Evolutionary conservation across 495 filamentous ascomycete genomes (phyloP).

Genomic region (Trichocladium antarcticum): DNA sequence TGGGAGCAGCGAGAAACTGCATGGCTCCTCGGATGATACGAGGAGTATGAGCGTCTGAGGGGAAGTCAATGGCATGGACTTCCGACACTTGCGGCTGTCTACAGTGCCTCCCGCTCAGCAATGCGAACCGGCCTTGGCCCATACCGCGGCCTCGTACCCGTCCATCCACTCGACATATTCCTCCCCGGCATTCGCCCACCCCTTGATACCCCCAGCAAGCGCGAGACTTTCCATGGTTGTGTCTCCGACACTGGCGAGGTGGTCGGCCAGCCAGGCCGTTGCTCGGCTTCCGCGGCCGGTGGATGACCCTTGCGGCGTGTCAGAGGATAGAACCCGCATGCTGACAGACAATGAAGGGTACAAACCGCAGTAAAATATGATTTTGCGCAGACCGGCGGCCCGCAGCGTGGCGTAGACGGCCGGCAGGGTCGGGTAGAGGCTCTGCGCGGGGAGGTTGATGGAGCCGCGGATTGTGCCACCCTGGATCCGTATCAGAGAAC

Average conservation of each 20-base stretch:
- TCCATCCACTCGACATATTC: conserved; percentile 48
- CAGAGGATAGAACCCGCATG: not conserved
- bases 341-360: conserved; percentile 5
- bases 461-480: conserved; percentile 59
- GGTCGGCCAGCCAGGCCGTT: conserved; percentile 56
- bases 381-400: conserved; percentile 36
- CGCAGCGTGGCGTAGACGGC: conserved; percentile 45
- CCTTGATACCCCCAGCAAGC: conserved; percentile 51
- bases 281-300: conserved; percentile 50
- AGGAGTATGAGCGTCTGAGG: no score
- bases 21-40: no score
- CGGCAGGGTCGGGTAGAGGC: conserved; percentile 47
- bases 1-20: no score
- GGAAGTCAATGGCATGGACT: no score
- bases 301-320: conserved; percentile 44
- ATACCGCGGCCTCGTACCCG: conserved; percentile 44
- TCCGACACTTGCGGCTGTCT: not conserved
- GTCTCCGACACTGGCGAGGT: conserved; percentile 39
- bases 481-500: no score
- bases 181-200: conserved; percentile 48
- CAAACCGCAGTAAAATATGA: conserved; percentile 61
- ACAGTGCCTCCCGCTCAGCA: not conserved
- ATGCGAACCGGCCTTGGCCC: conserved; percentile 21
- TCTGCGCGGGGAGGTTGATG: conserved; percentile 62
- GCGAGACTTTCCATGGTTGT: conserved; percentile 42